Conservation (phyloP, 2,329 filamentous ascomycete species). For the Colletotrichum paranaense region DNA sequence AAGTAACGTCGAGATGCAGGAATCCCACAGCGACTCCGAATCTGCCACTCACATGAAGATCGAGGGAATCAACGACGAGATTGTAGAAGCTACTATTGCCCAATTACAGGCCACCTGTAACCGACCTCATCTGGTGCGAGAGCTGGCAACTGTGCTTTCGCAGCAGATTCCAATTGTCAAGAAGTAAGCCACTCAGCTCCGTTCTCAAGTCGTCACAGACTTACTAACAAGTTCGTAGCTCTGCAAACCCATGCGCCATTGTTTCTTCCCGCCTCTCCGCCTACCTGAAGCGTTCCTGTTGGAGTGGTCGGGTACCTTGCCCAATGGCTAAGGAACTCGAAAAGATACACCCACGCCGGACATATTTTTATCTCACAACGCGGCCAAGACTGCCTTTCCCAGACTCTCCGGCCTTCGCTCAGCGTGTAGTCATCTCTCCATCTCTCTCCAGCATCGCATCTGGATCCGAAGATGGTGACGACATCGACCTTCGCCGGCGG, state of each 20-base stretch:
- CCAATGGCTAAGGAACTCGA: slow-evolving; percentile 94
- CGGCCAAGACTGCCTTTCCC: slow-evolving; percentile 85
- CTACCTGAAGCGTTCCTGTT: slow-evolving; percentile 88
- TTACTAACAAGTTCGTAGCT: slow-evolving; percentile 65
- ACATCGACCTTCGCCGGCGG: slow-evolving; percentile 75
- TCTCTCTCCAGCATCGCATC: slow-evolving; percentile 80
- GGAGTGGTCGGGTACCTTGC: slow-evolving; percentile 83
- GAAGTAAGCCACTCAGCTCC: slow-evolving; percentile 73
- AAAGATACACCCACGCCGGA: slow-evolving; percentile 90
- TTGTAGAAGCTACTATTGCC: slow-evolving; percentile 89
- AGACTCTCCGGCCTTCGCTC: slow-evolving; percentile 41
- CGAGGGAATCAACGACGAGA: slow-evolving; percentile 91
- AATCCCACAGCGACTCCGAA: background rate
- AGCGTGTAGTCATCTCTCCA: slow-evolving; percentile 79
- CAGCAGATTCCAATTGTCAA: slow-evolving; percentile 84
- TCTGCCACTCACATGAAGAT: slow-evolving; percentile 61
- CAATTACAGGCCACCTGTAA: slow-evolving; percentile 92
- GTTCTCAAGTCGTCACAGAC: slow-evolving; percentile 15
- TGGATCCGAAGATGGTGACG: slow-evolving; percentile 67
- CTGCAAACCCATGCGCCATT: slow-evolving; percentile 93
- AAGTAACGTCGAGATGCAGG: background rate
- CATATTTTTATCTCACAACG: slow-evolving; percentile 97
- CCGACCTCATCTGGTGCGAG: slow-evolving; percentile 93
- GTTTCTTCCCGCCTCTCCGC: slow-evolving; percentile 91
- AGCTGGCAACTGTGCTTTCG: slow-evolving; percentile 84